Evolutionary conservation across 768 basidiomycete species (phyloP), one percentile per base, ranked within the genome.

Genomic region (Suillus fuscotomentosus): DNA sequence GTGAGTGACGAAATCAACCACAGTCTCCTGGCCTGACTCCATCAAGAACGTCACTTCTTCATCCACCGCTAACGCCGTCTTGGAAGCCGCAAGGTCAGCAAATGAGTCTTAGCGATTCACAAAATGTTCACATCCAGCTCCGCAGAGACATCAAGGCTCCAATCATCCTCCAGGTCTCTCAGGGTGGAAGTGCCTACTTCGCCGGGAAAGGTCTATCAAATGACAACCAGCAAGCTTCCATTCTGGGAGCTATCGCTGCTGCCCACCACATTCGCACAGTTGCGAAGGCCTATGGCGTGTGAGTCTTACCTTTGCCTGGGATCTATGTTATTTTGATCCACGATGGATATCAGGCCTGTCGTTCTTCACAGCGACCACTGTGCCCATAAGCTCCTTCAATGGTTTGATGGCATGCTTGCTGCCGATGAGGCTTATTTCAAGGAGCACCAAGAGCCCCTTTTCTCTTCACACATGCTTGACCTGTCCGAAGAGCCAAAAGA

Each of bases 381-480:
- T 75, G 97, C 97, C 17, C 82, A 97, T 72, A 99, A 99, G 79
- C 92, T 99, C 68, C 88, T 99, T 63, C 96, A 91, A 5, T 99
- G 97, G 97, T 96, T 98, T 78, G 97, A 99, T 77, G 97, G 95
- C 63, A 98, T 99, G 97, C 93, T 99, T 75, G 91, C 87, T 60
- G 97, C 96, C 61, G 90, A 99, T 72, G 92, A 97, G 80, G 91
- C 84, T 22, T 95, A 97, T 83, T 97, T 83, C 86, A 94, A 92
- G 78, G 80, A 87, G 69, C 89, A 99, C 82, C 84, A 88, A 64
- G 94, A 92, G 73, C 83, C 93, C 34, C 87, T 95, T 59, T 96
- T 94, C 84, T 94, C 94, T 64, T 97, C 95, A 15, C 97, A 99
- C 91, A 98, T 98, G 96, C 88, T 99, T 70, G 97, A 98, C 78